A percentile compares a stretch with the other conserved stretches of the same genome.
These are phyloP conservation scores for Aspergillus sclerotiicarbonarius DNA, from an alignment of 495 filamentous ascomycete genomes.

Conservation along the genomic window DNA sequence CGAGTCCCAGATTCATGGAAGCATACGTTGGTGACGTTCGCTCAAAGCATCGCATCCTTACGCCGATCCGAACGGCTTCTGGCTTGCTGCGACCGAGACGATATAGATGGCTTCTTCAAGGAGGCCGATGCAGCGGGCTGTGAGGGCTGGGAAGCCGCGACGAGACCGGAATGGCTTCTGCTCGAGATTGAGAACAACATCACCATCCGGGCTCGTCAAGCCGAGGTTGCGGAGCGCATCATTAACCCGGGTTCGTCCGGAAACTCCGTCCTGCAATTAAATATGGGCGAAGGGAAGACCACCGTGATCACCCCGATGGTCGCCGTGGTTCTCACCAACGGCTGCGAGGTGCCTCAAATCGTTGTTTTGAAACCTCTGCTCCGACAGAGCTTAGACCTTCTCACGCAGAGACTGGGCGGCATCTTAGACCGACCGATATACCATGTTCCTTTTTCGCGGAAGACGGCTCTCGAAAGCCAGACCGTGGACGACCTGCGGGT, in stretches of 20 bases:
- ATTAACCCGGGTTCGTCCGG: slow-evolving; percentile 28
- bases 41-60: slow-evolving; percentile 9
- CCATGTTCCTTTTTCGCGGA: slow-evolving; percentile 62
- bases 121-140: slow-evolving; percentile 7
- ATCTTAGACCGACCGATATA: slow-evolving; percentile 57
- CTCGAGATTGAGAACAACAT: slow-evolving; percentile 65
- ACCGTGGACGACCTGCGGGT: slow-evolving; percentile 13
- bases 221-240: slow-evolving; percentile 58
- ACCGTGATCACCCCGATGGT: slow-evolving; percentile 69
- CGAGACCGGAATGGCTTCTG: slow-evolving; percentile 55
- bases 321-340: slow-evolving; percentile 53
- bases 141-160: slow-evolving; percentile 3
- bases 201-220: slow-evolving; percentile 59
- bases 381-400: slow-evolving; percentile 61
- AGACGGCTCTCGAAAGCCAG: slow-evolving; percentile 34
- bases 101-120: slow-evolving; percentile 14
- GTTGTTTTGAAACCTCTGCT: slow-evolving; percentile 64
- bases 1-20: slow-evolving; percentile 13
- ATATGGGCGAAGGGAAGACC: slow-evolving; percentile 77
- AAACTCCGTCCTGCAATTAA: slow-evolving; percentile 66
- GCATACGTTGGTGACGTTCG: slow-evolving; percentile 3
- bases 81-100: slow-evolving; percentile 6
- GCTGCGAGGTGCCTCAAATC: slow-evolving; percentile 51
- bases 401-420: slow-evolving; percentile 58
- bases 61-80: slow-evolving; percentile 10